Base-by-base conservation (phyloP, 352 stramenopile species). In the Phytophthora ramorum region DNA sequence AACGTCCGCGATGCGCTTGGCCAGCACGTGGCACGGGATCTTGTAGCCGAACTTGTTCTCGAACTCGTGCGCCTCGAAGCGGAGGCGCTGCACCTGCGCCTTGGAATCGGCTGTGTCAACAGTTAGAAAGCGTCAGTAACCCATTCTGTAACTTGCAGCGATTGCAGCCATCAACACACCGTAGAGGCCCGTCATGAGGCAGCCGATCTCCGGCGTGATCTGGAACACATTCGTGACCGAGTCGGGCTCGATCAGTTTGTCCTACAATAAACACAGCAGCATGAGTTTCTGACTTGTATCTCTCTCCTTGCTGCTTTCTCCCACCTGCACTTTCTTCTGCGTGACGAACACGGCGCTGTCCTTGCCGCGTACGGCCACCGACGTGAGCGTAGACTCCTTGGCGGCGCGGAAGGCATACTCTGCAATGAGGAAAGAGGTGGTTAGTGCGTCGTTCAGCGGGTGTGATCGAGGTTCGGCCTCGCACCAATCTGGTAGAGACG, bases 331-430 rank as follows among this genome's bases (percentile, higher is more conserved):
- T 79, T 99, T 99, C 78, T 99, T 99, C 80, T 99, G 97, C 0
- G 98, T 99, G 34, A 99, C 97, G 37, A 99, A 94, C 16, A 97
- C 96, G 22, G 75, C 85, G 62, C 87, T 97, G 66, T 99, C 94
- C 63, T 90, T 92, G 22, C 97, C 97, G 28, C 97, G 88, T 26
- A 99, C 90, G 22, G 96, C 97, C 17, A 99, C 94, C 0, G 96
- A 98, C 41, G 98, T 99, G 28, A 99, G 79, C 22, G 95, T 97
- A 59, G 81, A 89, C 59, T 91, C 87, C 61, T 96, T 93, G 13
- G 97, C 96, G n/a, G 95, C 96, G 60, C 99, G 99, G 82, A 99
- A 99, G 47, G 97, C 97, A 85, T 99, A 99, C 77, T 99, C 98
- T 97, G 54, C 17, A 44, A 14, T 10, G 16, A 19, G 5, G 0